Percentiles rank a stretch among this genome's conserved stretches.
phyloP scores from a whole-genome alignment of 768 basidiomycete species.

The Rhizopogon vesiculosus region DNA sequence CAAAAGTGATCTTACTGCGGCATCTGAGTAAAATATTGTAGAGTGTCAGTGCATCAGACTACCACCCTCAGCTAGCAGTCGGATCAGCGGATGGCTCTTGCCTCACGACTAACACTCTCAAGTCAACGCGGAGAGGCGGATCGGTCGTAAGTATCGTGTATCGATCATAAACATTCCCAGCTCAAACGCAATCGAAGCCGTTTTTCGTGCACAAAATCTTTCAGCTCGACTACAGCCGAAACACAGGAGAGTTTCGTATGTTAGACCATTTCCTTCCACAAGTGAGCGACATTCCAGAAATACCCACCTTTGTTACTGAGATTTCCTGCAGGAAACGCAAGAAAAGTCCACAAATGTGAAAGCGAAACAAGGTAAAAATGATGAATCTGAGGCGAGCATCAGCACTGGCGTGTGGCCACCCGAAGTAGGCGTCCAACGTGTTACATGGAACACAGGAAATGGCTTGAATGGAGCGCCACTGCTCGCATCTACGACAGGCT shows the following conservation, averaged over 20 bases:
- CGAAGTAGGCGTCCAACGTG: slow-evolving; percentile 73
- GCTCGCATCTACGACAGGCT: slow-evolving; percentile 76
- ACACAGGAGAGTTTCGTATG: slow-evolving; percentile 75
- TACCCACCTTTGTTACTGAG: neutral
- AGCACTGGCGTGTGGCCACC: slow-evolving; percentile 74
- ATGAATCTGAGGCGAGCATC: slow-evolving; percentile 17
- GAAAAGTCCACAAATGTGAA: slow-evolving; percentile 29
- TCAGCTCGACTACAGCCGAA: slow-evolving; percentile 83
- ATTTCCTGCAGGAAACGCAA: slow-evolving; percentile 40
- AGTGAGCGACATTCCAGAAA: slow-evolving; percentile 30
- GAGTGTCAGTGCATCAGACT: slow-evolving; percentile 74
- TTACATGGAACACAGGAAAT: slow-evolving; percentile 75
- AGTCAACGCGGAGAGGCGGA: slow-evolving; percentile 65
- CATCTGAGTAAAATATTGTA: slow-evolving; percentile 22
- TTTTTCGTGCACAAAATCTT: slow-evolving; percentile 78
- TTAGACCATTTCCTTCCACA: slow-evolving; percentile 81
- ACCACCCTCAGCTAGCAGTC: slow-evolving; percentile 81
- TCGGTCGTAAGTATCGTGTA: slow-evolving; percentile 49
- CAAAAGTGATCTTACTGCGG: neutral
- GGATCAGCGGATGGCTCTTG: slow-evolving; percentile 83
- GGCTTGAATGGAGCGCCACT: slow-evolving; percentile 57
- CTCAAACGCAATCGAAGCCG: slow-evolving; percentile 39
- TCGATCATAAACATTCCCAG: neutral
- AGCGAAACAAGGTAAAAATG: slow-evolving; percentile 26
- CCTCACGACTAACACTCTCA: slow-evolving; percentile 65